A percentile compares a stretch with the other conserved stretches of the same genome.
These are phyloP conservation scores for Chamaecyparis obtusa DNA, from an alignment of 75 land plant genomes.

Conservation along the genomic window DNA sequence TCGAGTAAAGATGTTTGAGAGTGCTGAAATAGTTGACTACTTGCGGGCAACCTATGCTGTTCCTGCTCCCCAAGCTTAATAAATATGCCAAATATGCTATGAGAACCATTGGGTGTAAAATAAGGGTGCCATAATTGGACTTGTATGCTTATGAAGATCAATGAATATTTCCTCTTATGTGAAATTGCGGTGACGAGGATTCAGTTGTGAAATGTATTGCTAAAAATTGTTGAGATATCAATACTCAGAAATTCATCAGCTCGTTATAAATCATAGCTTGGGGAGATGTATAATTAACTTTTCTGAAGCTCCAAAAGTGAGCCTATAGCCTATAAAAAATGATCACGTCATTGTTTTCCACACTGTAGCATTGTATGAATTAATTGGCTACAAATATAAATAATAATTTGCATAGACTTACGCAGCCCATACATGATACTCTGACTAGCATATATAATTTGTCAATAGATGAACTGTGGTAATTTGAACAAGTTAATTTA, in stretches of 20 bases:
- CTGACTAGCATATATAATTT: background rate
- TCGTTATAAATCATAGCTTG: background rate
- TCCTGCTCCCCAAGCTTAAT: slow-evolving; percentile 7
- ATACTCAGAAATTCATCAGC: background rate
- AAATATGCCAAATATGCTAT: background rate
- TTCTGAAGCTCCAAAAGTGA: background rate
- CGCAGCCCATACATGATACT: background rate
- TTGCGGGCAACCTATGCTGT: slow-evolving; percentile 74
- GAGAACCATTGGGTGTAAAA: background rate
- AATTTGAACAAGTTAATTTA: background rate
- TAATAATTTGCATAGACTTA: background rate
- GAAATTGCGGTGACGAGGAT: background rate
- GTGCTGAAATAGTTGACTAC: slow-evolving; percentile 90
- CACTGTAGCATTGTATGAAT: background rate
- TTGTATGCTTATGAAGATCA: background rate
- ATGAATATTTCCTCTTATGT: background rate
- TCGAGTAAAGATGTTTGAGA: slow-evolving; percentile 93
- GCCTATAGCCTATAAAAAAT: background rate
- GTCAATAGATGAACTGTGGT: background rate
- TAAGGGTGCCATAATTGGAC: background rate
- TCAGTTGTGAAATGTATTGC: background rate
- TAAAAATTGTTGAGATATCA: background rate
- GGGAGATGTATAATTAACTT: background rate
- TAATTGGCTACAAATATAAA: background rate
- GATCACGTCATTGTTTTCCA: background rate